Conservation (phyloP, 2,329 filamentous ascomycete species). For the Clonostachys rhizophaga region DNA sequence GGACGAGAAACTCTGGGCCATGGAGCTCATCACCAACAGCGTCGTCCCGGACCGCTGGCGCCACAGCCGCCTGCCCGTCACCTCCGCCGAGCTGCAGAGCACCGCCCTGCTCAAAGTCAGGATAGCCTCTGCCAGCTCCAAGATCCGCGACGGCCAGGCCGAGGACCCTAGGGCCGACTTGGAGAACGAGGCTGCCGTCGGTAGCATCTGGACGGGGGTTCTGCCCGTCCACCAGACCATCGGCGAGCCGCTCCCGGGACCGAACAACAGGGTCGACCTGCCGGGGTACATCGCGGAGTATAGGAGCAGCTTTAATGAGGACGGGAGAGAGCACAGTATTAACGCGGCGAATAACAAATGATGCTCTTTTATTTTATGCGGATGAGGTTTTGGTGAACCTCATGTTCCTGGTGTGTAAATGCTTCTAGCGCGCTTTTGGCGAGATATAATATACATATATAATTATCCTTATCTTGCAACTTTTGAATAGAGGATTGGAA, state of each 20-base stretch:
- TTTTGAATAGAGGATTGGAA: no score
- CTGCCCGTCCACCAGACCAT: constrained; percentile 59
- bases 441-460: no score
- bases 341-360: constrained; percentile 15
- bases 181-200: constrained; percentile 32
- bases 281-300: constrained; percentile 55
- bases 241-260: constrained; percentile 57
- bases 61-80: constrained; percentile 65
- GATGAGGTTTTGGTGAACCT: not conserved
- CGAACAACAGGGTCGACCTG: constrained; percentile 54
- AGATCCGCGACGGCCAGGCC: constrained; percentile 63
- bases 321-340: constrained; percentile 17
- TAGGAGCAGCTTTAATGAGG: constrained; percentile 28
- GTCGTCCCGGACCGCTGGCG: constrained; percentile 67
- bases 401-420: not conserved
- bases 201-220: constrained; percentile 49
- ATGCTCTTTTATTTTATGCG: not conserved
- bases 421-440: not conserved
- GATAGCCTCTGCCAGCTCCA: constrained; percentile 69
- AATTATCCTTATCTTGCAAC: no score
- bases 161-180: constrained; percentile 46
- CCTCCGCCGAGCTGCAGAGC: constrained; percentile 66
- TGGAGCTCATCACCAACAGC: constrained; percentile 72
- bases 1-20: constrained; percentile 72
- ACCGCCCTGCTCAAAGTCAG: constrained; percentile 68